These are phyloP conservation scores for Teunomyces barrocoloradensis DNA, from an alignment of 805 yeast species.

Conservation along the genomic window DNA sequence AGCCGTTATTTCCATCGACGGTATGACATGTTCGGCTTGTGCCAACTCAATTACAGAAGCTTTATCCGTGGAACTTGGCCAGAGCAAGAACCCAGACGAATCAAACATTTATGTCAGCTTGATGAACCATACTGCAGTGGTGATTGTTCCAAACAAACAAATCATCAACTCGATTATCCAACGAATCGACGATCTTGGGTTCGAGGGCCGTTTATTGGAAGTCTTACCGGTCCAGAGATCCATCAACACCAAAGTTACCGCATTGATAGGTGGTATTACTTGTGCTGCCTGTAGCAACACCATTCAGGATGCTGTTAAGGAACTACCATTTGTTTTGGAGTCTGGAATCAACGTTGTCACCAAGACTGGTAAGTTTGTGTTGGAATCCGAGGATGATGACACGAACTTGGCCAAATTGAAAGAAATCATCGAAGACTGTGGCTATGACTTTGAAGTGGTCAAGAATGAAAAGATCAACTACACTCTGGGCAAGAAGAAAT, in stretches of 20 bases:
- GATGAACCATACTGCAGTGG: slow-evolving; percentile 51
- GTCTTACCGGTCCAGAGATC: slow-evolving; percentile 56
- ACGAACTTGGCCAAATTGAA: slow-evolving; percentile 38
- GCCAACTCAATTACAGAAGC: slow-evolving; percentile 26
- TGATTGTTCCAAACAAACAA: slow-evolving; percentile 51
- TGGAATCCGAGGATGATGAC: slow-evolving; percentile 38
- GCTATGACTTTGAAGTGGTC: slow-evolving; percentile 59
- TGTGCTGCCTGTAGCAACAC: slow-evolving; percentile 70
- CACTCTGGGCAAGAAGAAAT: slow-evolving; percentile 44
- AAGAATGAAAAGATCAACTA: slow-evolving; percentile 43
- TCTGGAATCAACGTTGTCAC: slow-evolving; percentile 56
- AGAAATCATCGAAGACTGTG: slow-evolving; percentile 60
- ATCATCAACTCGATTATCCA: slow-evolving; percentile 31
- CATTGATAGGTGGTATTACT: slow-evolving; percentile 70
- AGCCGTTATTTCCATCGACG: slow-evolving; percentile 53
- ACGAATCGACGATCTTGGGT: slow-evolving; percentile 31
- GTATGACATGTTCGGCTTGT: slow-evolving; percentile 44
- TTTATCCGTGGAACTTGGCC: slow-evolving; percentile 17
- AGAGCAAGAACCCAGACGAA: slow-evolving; percentile 12
- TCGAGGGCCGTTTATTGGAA: slow-evolving; percentile 52
- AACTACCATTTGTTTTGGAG: slow-evolving; percentile 51
- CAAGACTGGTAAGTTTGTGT: slow-evolving; percentile 60
- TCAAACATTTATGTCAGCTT: slow-evolving; percentile 49
- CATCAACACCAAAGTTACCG: slow-evolving; percentile 49
- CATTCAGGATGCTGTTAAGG: slow-evolving; percentile 45